Evolutionary conservation across 1,284 basidiomycete genomes (phyloP).

Genomic region (Chondrostereum purpureum): DNA sequence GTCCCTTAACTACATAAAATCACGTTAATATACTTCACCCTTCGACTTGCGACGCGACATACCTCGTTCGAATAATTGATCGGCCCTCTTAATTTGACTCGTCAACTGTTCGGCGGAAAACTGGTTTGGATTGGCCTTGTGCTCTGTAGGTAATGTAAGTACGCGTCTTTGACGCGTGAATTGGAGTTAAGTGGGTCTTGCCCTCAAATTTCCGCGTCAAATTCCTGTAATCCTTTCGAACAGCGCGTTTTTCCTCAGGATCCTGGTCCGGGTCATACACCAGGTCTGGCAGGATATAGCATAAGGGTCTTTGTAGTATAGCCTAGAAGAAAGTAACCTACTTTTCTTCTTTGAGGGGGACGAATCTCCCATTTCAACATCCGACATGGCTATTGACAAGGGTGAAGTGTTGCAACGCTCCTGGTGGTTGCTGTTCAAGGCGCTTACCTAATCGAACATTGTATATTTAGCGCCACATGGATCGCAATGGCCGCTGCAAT

Average conservation of each 20-base stretch:
- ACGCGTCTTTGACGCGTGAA: neutral
- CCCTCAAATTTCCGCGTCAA: slow-evolving; percentile 59
- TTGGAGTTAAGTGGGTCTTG: slow-evolving; percentile 19
- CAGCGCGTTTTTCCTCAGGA: slow-evolving; percentile 62
- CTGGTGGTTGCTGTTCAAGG: too few species aligned
- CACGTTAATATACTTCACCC: slow-evolving; percentile 5
- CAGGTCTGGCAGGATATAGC: slow-evolving; percentile 21
- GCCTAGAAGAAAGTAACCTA: neutral
- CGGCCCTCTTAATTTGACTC: slow-evolving; percentile 46
- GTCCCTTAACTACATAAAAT: slow-evolving; percentile 58
- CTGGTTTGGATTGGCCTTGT: slow-evolving; percentile 46
- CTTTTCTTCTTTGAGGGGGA: neutral
- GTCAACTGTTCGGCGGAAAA: slow-evolving; percentile 50
- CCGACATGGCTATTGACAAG: too few species aligned
- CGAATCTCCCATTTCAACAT: slow-evolving; percentile 22
- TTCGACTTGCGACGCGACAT: slow-evolving; percentile 4
- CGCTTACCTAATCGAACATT: too few species aligned
- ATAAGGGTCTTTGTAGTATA: slow-evolving; percentile 1
- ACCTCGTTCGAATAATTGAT: slow-evolving; percentile 61
- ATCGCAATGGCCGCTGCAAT: too few species aligned
- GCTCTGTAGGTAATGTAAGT: slow-evolving; percentile 21
- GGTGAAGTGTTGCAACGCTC: too few species aligned
- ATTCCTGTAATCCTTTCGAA: slow-evolving; percentile 66
- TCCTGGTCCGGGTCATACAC: slow-evolving; percentile 77
- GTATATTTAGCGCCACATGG: too few species aligned